Base-by-base conservation (phyloP, 2,329 filamentous ascomycete genomes). In the Diplodia mutila region DNA sequence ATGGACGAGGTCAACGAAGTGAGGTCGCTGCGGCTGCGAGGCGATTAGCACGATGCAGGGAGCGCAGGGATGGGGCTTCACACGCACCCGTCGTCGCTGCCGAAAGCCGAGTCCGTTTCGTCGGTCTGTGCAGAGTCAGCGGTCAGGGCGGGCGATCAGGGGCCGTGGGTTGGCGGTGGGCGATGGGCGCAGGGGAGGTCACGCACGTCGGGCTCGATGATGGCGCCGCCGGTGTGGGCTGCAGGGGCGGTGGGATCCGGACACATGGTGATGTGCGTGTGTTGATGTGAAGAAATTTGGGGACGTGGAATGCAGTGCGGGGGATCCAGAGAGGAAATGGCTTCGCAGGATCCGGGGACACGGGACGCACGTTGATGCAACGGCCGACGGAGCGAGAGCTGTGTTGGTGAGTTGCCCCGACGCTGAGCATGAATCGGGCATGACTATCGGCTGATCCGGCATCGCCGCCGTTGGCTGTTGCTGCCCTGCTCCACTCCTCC, bases 1-100 rank as follows among this genome's bases (percentile, higher is more conserved):
- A 59, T 66, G 39, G 52, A 66, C 4, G 64, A 66, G 4, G 52
- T 55, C 39, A 66, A 42, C 16, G 64, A 66, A 8, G 52, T 66
- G 12, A 57, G 32, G 29, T 57, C 53, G 53, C 64, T 66, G 42
- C 11, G 9, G 59, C 59, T 63, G 25, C 23, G n/a, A 9, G 59
- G 27, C 8, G 16, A 12, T 63, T 21, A 63, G 42, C n/a, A 23
- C 14, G 12, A n/a, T 55, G 53, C 29, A 39, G n/a, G 32, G 5
- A 18, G 8, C 8, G 32, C 42, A 46, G 42, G 42, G 42, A 46
- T 46, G 27, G 32, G 53, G 18, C 11, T n/a, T n/a, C n/a, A n/a
- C 37, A 9, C 37, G 27, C 27, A 63, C 59, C 4, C 59, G 25
- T 63, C 59, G 25, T 51, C 46, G 42, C 46, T 51, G 46, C 46